Evolutionary conservation across 73 alveolate genomes (phyloP).

Genomic region (Uronychia setigera): DNA sequence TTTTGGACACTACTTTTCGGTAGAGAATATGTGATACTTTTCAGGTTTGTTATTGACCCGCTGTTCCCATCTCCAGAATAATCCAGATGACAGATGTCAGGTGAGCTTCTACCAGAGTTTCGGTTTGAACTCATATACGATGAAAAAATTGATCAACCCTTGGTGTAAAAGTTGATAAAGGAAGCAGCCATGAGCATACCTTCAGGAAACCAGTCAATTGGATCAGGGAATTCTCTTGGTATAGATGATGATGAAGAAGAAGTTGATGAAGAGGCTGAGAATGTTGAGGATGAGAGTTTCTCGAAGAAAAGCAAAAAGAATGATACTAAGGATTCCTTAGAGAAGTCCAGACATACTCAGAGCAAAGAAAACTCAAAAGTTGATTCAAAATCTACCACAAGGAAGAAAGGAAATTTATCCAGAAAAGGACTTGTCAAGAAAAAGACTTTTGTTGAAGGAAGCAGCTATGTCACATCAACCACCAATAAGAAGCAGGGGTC

Average conservation of each 20-base stretch:
- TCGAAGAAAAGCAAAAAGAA: not conserved
- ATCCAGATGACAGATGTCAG: not conserved
- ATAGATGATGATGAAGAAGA: not conserved
- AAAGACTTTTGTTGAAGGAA: too few relatives aligned
- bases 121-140: not conserved
- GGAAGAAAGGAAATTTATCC: too few relatives aligned
- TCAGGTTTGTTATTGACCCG: conserved; percentile 70
- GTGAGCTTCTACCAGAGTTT: not conserved
- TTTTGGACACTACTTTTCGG: conserved; percentile 62
- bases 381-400: too few relatives aligned
- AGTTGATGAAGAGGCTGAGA: not conserved
- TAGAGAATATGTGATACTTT: not conserved
- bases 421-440: too few relatives aligned
- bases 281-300: not conserved
- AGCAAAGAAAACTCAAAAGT: too few relatives aligned
- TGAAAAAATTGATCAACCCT: not conserved
- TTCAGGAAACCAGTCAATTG: not conserved
- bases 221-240: not conserved
- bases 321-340: not conserved
- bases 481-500: too few relatives aligned
- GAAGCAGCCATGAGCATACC: too few relatives aligned
- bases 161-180: too few relatives aligned
- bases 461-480: too few relatives aligned
- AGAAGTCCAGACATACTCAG: not conserved
- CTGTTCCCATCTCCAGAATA: conserved; percentile 39